Evolutionary conservation across 345 rosid species (phyloP), one percentile per base, ranked within the genome.

Genomic region (Psidium guajava): DNA sequence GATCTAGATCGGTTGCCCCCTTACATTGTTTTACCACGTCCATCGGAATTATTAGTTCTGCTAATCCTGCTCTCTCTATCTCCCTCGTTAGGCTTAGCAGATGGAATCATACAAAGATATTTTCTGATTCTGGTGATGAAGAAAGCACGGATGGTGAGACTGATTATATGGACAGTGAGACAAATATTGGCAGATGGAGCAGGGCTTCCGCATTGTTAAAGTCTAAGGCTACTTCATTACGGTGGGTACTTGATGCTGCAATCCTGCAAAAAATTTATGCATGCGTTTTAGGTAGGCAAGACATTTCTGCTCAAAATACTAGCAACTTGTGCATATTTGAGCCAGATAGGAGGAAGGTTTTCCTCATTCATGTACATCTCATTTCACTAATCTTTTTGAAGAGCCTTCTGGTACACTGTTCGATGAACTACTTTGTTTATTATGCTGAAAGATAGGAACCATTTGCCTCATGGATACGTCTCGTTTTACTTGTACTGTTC

Each of bases 71-170:
- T 59, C 81, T 74, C 9, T 20, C 61, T 47, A 82, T 40, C 27
- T 86, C 80, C 24, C 80, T 69, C 3, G 1, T 69, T 93, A 95
- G 99, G 95, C 89, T 84, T 84, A 97, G 99, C 91, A 89, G 91
- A 85, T 97, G 99, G 99, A 96, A 96, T 91, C 98, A 95, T 91
- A 92, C 99, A 28, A 96, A 91, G 88, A 93, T 97, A 91, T 97
- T 96, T 88, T 96, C 99, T 55, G 99, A 95, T 88, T 93, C 89
- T 86, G 94, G 88, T 58, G 94, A 93, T 88, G 98, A 91, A 86
- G 94, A 88, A 49, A 83, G 89, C 2, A 90, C 91, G 51, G 93
- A 88, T 85, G 90, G 92, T 85, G 96, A 90, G 84, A 92, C 42
- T 82, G 96, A 92, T 28, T 88, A 89, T 86, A 91, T 89, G 91